Evolutionary conservation across 768 basidiomycete genomes (phyloP).

Genomic region (Lyophyllum decastes): DNA sequence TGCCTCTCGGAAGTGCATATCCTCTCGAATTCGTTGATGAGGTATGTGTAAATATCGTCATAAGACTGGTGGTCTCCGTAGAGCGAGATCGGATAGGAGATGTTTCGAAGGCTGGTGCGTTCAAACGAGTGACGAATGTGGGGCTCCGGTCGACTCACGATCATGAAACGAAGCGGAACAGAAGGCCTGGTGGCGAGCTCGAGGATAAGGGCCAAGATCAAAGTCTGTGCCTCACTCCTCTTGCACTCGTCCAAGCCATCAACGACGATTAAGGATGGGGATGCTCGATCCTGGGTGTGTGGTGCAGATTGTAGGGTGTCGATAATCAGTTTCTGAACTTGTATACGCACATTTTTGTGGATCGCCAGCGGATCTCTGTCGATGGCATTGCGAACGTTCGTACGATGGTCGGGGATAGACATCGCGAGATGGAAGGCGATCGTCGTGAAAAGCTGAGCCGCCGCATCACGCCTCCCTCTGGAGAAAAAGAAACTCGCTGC

Average conservation of each 20-base stretch:
- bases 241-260: constrained; percentile 2
- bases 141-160: constrained; percentile 1
- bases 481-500: neutral
- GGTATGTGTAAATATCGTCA: neutral
- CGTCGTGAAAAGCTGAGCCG: constrained; percentile 27
- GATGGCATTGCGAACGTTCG: neutral
- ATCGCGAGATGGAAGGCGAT: constrained; percentile 26
- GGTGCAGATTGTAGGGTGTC: neutral
- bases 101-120: no score
- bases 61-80: neutral
- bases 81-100: neutral
- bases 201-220: neutral
- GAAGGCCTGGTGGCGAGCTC: neutral
- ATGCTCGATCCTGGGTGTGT: neutral
- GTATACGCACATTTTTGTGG: neutral
- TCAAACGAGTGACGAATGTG: neutral
- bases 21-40: neutral
- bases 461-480: constrained; percentile 18
- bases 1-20: neutral
- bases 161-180: constrained; percentile 1
- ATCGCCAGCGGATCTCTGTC: neutral
- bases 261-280: neutral
- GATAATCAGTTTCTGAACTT: constrained; percentile 1
- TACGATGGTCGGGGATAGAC: constrained; percentile 2
- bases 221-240: neutral